Base-by-base conservation (phyloP, 2,329 filamentous ascomycete species). In the Cordyceps sp. region DNA sequence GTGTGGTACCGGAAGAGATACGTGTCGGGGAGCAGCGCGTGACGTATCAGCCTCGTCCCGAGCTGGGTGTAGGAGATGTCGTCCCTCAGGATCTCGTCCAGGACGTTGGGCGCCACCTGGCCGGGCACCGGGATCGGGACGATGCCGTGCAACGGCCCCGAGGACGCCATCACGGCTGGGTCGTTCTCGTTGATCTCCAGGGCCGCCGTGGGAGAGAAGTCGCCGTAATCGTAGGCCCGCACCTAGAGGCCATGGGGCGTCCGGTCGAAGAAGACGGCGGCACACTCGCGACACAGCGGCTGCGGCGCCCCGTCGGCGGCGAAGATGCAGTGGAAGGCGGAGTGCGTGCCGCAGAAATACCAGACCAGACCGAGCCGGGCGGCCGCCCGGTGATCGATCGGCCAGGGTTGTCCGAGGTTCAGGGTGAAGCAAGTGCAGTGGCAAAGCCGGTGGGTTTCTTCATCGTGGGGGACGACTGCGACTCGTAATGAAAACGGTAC, bases 251-350 rank as follows among this genome's bases (percentile, higher is more conserved):
- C 41, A 6, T 24, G 13, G n/a, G 31, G 24, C 10, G 30, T 18
- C 4, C 30, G 18, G 28, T 41, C 16, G 30, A 41, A 51, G 38
- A 45, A 53, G 7, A 52, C 29, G 14, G 44, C 43, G 15, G 52
- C 45, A 26, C 52, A 55, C 33, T 54, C 52, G 38, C 50, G 51
- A 21, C 50, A 55, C 4, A 36, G 31, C 2, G 52, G 51, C 29
- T 55, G 51, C 2, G n/a, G 6, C 5, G 29, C 31, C 10, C 22
- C 17, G 4, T 16, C 10, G 8, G 10, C 20, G 21, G 39, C 29
- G 20, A 35, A 34, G 8, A 54, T 43, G 14, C 43, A 42, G 39
- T 55, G 52, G 24, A 43, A 46, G 13, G 28, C 10, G 10, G 35
- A 32, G 25, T 55, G 52, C 6, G 40, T 27, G 12, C 48, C 45